A percentile compares a stretch with the other conserved stretches of the same genome.
These are phyloP conservation scores for Brasilioporus rufonigricans DNA, from an alignment of 768 basidiomycete species.

Conservation along the genomic window DNA sequence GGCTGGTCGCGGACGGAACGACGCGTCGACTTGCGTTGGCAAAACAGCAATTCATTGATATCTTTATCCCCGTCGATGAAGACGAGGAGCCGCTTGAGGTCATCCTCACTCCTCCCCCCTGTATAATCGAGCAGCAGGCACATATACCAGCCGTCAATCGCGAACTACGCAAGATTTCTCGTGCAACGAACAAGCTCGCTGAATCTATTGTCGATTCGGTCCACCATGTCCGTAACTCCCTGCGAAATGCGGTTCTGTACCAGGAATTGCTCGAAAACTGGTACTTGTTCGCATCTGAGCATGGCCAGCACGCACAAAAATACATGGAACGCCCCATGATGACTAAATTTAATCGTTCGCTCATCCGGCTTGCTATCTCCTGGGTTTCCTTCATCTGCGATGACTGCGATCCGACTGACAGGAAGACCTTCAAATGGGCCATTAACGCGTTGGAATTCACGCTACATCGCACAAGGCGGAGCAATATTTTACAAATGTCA, in stretches of 20 bases:
- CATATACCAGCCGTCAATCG: conserved; percentile 88
- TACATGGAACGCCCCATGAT: conserved; percentile 76
- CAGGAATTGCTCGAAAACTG: conserved; percentile 92
- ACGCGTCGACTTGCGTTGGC: conserved; percentile 70
- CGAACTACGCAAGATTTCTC: conserved; percentile 87
- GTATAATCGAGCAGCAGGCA: conserved; percentile 79
- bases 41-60: conserved; percentile 72
- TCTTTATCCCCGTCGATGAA: conserved; percentile 61
- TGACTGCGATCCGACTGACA: conserved; percentile 93
- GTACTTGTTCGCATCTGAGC: conserved; percentile 96
- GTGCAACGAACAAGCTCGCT: conserved; percentile 84
- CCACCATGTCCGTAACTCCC: conserved; percentile 72
- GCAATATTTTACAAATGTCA: conserved; percentile 85
- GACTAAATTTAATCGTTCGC: conserved; percentile 74
- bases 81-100: conserved; percentile 52
- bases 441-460: conserved; percentile 95
- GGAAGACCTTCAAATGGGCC: conserved; percentile 97
- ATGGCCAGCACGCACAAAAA: conserved; percentile 85
- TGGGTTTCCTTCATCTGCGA: conserved; percentile 99
- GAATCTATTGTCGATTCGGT: conserved; percentile 93
- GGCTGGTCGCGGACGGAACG: conserved; percentile 88
- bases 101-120: conserved; percentile 40
- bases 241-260: conserved; percentile 56
- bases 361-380: conserved; percentile 89
- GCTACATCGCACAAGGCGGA: conserved; percentile 80